Evolutionary conservation across 208 protist species (phyloP), one percentile per base, ranked within the genome.

Genomic region (Trypanosoma brucei): DNA sequence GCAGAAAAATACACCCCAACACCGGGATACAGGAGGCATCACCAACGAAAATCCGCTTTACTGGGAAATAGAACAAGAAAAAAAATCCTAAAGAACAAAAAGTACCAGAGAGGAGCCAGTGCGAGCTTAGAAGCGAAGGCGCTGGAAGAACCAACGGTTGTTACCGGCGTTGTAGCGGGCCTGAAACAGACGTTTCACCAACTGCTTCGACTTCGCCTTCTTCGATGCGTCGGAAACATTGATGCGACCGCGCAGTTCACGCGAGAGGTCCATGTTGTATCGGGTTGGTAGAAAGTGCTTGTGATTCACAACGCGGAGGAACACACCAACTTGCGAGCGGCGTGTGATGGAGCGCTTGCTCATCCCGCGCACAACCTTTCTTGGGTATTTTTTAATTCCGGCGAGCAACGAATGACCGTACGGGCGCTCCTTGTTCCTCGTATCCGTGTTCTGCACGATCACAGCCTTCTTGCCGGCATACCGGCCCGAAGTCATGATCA

Each of bases 61-160:
- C 8, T 11, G 11, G 6, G 3, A 60, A 44, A 55, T 62, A 45
- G 62, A 54, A 76, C 3, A 40, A 54, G 36, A 68, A 71, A 39
- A 64, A 9, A 14, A 69, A 70, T 22, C 33, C 52, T 55, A 62
- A 45, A 52, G 13, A 65, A 40, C 39, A 65, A 64, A n/a, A 50
- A 39, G 37, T 35, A 3, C 45, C 48, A 54, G 8, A 53, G 35
- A 39, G 51, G 39, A 56, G 35, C 35, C 59, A 6, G 46, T 40
- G 31, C 14, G 13, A 5, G 31, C 72, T 98, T 98, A 99, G 95
- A 99, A 99, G 77, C 96, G 86, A 68, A 99, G 95, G 81, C 97
- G 97, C 79, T 97, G 83, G 94, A 99, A 99, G 92, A 99, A 98
- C 97, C 97, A 99, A 67, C 86, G 86, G 93, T 97, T 98, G 84